Percentiles rank a stretch among this genome's conserved stretches.
phyloP scores from a whole-genome alignment of 1,139 yeast species.

The Taphrina flavorubra region DNA sequence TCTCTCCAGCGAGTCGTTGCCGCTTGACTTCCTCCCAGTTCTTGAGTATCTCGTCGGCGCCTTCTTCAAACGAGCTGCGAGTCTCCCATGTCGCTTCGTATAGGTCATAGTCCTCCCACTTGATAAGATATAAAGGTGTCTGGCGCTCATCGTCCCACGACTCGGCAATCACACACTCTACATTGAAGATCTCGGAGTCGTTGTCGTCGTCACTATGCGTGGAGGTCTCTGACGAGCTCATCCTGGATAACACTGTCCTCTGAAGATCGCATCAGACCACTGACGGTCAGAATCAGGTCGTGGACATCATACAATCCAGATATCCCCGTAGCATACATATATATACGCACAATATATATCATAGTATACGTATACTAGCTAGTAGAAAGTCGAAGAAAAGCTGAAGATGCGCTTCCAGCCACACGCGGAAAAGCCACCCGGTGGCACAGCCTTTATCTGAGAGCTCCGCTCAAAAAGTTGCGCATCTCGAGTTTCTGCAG shows the following conservation, averaged over 20 bases:
- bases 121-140: constrained; percentile 2
- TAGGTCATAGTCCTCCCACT: constrained; percentile 14
- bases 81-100: constrained; percentile 23
- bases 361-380: too few species aligned
- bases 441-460: neutral
- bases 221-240: neutral
- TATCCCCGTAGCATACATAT: too few species aligned
- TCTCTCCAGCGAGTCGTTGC: constrained; percentile 4
- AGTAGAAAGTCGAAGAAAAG: neutral
- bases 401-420: constrained; percentile 7
- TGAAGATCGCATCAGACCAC: neutral
- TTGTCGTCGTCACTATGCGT: constrained; percentile 1
- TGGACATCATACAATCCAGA: too few species aligned
- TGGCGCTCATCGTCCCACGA: constrained; percentile 5
- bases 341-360: too few species aligned
- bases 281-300: too few species aligned
- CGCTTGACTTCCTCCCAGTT: constrained; percentile 12
- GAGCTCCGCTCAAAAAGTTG: constrained; percentile 22
- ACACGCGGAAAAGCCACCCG: neutral
- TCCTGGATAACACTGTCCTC: neutral
- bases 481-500: neutral
- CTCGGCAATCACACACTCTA: constrained; percentile 14
- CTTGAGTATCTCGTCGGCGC: constrained; percentile 10
- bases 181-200: constrained; percentile 3
- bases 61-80: constrained; percentile 12